Conservation (phyloP, 208 protist species). For the Leishmania turanica region DNA sequence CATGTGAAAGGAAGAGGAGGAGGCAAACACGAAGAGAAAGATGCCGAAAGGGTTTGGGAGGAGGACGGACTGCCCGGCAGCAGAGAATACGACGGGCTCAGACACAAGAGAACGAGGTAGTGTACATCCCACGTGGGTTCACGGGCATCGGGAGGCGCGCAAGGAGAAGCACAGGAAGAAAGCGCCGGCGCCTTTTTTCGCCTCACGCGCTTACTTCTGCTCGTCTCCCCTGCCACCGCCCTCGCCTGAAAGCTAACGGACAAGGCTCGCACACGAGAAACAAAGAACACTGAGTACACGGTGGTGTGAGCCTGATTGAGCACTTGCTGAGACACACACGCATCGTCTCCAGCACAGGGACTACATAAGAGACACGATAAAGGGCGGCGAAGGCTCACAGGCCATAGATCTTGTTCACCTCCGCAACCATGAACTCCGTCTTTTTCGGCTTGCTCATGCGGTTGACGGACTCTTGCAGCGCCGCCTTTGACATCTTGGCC, state of each 20-base stretch:
- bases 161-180: background rate
- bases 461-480: constrained; percentile 67
- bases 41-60: background rate
- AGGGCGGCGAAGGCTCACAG: constrained; percentile 21
- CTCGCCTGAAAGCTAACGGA: background rate
- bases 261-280: background rate
- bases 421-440: constrained; percentile 69
- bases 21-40: background rate
- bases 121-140: constrained; percentile 12
- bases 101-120: background rate
- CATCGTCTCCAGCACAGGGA: background rate
- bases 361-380: background rate
- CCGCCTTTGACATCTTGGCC: constrained; percentile 52
- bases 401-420: constrained; percentile 90
- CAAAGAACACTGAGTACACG: background rate
- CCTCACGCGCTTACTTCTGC: background rate
- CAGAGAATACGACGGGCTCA: background rate
- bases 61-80: background rate
- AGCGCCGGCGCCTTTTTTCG: background rate
- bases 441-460: constrained; percentile 82
- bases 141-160: background rate
- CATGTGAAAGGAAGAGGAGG: background rate
- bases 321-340: background rate
- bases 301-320: background rate
- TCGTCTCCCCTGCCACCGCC: background rate